Evolutionary conservation across 495 filamentous ascomycete genomes (phyloP), one percentile per base, ranked within the genome.

Genomic region (Neurospora sp.): DNA sequence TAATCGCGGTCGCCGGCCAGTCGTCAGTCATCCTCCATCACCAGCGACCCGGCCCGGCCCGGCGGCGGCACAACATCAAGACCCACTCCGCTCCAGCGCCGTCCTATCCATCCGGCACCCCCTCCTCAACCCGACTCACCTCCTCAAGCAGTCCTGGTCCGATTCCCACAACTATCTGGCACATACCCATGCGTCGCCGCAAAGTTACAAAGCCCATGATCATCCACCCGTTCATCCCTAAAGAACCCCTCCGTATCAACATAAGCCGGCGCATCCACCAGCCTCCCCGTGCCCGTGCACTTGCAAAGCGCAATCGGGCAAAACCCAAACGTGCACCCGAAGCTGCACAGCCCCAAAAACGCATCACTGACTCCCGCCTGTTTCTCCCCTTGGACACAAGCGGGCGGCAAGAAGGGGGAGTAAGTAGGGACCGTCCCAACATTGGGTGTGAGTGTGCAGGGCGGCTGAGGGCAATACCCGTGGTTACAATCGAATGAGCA

Each of bases 401-500:
- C 37, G 8, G 68, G 40, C 9, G 74, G 74, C 3, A 35, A 12
- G n/a, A 74, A 76, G 4, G 70, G 48, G 3, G 72, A 74, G 16
- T 71, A 59, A 20, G n/a, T 72, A 0, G 38, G 70, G 37, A 69
- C 61, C 14, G 37, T 46, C 0, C 69, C 35, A 4, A 22, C 37
- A 0, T 18, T 20, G 7, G 38, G 39, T 0, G 46, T 39, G 0
- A 61, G n/a, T 0, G 38, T 59, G 38, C 74, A 74, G 0, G 40
- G 53, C 0, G 42, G 8, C 12, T 68, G 22, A 0, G 73, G 75
- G 40, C 75, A 74, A 10, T 59, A 74, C 14, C 72, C 74, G 38
- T 70, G 41, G 20, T 74, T 69, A 68, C 72, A 76, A 31, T 39
- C 40, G 69, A 76, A 76, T 16, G 42, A 31, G 27, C 74, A 76